Percentiles rank a stretch among this genome's conserved stretches.
These are phyloP conservation scores for Hevea brasiliensis DNA, from an alignment of 345 rosid species.

Conservation along the genomic window DNA sequence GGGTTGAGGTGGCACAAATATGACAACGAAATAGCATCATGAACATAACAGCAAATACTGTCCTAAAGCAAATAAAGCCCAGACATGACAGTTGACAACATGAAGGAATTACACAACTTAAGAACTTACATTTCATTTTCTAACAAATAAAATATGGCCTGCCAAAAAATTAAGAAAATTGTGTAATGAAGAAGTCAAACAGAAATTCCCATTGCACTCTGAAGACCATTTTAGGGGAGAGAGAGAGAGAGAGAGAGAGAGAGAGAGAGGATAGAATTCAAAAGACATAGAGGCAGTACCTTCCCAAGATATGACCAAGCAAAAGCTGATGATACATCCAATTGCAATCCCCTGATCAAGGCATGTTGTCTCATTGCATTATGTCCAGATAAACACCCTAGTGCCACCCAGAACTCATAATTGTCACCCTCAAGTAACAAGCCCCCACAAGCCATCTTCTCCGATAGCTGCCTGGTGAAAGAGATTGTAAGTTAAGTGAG, in stretches of 20 bases:
- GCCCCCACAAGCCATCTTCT: conserved; percentile 91
- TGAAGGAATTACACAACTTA: neutral
- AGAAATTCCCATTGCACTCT: neutral
- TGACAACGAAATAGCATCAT: too few relatives aligned
- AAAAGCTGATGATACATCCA: conserved; percentile 78
- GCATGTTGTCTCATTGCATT: conserved; percentile 80
- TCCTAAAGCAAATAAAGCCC: conserved; percentile 1
- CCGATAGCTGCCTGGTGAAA: conserved; percentile 76
- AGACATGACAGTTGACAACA: conserved; percentile 3
- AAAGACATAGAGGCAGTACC: conserved; percentile 43
- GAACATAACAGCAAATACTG: too few relatives aligned
- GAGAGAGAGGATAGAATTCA: neutral
- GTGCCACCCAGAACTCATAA: conserved; percentile 77
- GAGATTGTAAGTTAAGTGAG: conserved; percentile 25
- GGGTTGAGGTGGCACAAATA: neutral
- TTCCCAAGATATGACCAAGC: conserved; percentile 96
- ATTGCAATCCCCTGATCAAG: conserved; percentile 80
- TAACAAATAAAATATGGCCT: neutral
- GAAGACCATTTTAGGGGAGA: neutral
- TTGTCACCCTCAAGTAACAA: conserved; percentile 81
- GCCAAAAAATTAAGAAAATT: neutral
- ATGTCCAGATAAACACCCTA: conserved; percentile 73
- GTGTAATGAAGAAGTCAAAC: neutral
- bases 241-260: too few relatives aligned
- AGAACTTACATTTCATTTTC: neutral